phyloP scores from a whole-genome alignment of 2,329 filamentous ascomycete species.

The Trichoderma atroviride region DNA sequence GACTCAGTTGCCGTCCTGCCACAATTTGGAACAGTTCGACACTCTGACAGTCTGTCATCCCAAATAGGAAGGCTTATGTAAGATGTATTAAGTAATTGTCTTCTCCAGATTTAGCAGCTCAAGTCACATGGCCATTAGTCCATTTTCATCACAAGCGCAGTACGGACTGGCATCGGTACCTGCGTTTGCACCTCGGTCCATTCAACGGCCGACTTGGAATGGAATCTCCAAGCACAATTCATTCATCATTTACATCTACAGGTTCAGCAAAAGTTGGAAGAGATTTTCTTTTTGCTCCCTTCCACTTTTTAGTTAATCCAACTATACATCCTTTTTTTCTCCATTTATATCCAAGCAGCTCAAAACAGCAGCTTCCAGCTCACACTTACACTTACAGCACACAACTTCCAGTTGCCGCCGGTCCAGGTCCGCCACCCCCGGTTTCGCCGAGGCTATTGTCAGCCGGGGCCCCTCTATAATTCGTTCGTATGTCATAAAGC shows the following conservation, averaged over 20 bases:
- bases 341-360: background rate
- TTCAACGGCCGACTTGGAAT: background rate
- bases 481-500: constrained; percentile 10
- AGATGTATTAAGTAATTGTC: background rate
- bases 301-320: too few species aligned
- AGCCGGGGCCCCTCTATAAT: constrained; percentile 6
- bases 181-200: constrained; percentile 14
- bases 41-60: background rate
- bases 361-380: background rate
- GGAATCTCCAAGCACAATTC: background rate
- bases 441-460: constrained; percentile 27
- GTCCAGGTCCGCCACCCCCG: constrained; percentile 24
- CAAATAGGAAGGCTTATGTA: background rate
- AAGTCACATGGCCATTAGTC: background rate
- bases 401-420: background rate
- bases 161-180: constrained; percentile 2
- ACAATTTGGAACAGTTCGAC: background rate
- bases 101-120: background rate
- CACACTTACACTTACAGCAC: too few species aligned
- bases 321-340: too few species aligned
- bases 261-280: background rate
- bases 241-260: background rate
- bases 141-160: background rate
- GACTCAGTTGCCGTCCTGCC: background rate
- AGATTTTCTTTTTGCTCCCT: background rate